Conservation (phyloP, 148 eudicot genomes). For the Rhododendron henanense region DNA sequence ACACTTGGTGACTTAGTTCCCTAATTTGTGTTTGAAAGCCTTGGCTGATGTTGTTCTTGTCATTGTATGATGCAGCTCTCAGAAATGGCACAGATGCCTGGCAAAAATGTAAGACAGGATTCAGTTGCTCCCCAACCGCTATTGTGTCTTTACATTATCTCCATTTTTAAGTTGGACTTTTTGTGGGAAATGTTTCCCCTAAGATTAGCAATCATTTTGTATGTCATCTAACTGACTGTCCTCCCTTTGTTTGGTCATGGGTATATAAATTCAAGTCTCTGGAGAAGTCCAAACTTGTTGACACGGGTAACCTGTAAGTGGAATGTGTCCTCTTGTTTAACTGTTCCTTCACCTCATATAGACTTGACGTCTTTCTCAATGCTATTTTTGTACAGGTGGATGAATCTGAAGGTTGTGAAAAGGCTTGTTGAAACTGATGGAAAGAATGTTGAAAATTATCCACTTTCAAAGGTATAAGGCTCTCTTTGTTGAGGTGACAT, state of each 20-base stretch:
- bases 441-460: background rate
- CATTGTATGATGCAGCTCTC: slow-evolving; percentile 18
- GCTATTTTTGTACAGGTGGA: slow-evolving; percentile 36
- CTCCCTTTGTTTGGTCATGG: slow-evolving; percentile 5
- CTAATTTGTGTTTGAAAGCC: background rate
- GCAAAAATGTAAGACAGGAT: slow-evolving; percentile 9
- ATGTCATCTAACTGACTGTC: background rate
- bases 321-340: background rate
- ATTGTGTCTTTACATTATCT: background rate
- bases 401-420: slow-evolving; percentile 38
- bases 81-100: slow-evolving; percentile 9
- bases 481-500: background rate
- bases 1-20: background rate
- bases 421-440: slow-evolving; percentile 22
- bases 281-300: slow-evolving; percentile 26
- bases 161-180: background rate
- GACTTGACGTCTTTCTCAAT: background rate
- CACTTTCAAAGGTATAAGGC: slow-evolving; percentile 28
- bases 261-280: slow-evolving; percentile 15
- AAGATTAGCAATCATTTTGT: background rate
- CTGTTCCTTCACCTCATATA: background rate
- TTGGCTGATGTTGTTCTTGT: slow-evolving; percentile 10
- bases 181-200: background rate
- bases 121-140: background rate
- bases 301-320: slow-evolving; percentile 40